Conservation (phyloP, 345 rosid species). For the Anacardium occidentale region DNA sequence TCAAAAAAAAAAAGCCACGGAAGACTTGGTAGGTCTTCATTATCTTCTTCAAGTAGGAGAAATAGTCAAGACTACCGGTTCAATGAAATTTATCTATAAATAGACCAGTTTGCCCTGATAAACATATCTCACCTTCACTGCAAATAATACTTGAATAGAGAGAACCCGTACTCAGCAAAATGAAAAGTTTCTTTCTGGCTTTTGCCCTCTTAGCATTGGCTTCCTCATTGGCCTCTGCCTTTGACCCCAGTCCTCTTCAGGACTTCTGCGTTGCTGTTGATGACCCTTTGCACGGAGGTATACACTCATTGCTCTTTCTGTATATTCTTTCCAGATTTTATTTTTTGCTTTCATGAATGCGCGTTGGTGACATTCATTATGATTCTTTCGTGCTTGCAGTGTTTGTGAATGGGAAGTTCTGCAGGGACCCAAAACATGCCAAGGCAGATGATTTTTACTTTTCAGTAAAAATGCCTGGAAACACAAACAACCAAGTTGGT, state of each 20-base stretch:
- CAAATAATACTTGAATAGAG: not conserved
- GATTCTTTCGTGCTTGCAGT: not conserved
- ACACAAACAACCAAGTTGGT: not conserved
- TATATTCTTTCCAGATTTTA: too few species aligned
- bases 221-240: too few species aligned
- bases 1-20: not conserved
- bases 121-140: not conserved
- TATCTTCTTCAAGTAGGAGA: not conserved
- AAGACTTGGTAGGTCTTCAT: not conserved
- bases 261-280: too few species aligned
- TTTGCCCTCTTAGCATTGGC: not conserved
- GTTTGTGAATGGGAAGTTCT: not conserved
- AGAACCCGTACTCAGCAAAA: not conserved
- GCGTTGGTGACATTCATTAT: too few species aligned
- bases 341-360: too few species aligned
- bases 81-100: not conserved
- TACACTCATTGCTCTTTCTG: too few species aligned
- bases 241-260: too few species aligned
- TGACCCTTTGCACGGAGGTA: too few species aligned
- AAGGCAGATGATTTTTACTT: conserved; percentile 24
- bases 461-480: conserved; percentile 19
- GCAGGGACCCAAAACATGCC: conserved; percentile 17
- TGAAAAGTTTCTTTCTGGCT: conserved; percentile 9
- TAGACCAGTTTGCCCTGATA: not conserved
- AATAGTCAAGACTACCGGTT: not conserved